These are phyloP conservation scores for Spinacia oleracea DNA, from an alignment of 179 eudicot genomes.

Conservation along the genomic window DNA sequence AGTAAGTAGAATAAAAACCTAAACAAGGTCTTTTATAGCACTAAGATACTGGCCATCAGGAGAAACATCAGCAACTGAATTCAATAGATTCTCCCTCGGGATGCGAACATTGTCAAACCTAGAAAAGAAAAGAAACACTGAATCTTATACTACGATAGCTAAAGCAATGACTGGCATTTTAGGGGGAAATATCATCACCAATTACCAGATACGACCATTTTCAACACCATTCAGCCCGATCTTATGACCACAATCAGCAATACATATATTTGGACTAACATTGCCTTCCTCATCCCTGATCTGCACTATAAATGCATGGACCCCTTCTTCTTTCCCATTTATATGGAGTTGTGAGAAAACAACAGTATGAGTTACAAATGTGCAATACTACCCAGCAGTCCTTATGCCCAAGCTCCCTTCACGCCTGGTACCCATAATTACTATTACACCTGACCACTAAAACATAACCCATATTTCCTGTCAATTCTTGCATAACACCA, in stretches of 20 bases:
- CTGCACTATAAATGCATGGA: conserved; percentile 92
- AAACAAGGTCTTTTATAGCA: conserved; percentile 81
- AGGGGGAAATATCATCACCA: not conserved
- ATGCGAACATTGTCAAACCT: conserved; percentile 94
- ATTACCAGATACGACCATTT: conserved; percentile 90
- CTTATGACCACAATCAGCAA: conserved; percentile 98
- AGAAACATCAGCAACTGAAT: conserved; percentile 94
- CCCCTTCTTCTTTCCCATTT: conserved; percentile 78
- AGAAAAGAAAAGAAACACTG: not conserved
- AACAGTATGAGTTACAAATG: conserved; percentile 73
- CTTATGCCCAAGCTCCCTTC: conserved; percentile 51
- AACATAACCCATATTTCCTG: not conserved
- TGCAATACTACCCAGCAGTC: conserved; percentile 64
- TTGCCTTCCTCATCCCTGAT: conserved; percentile 84
- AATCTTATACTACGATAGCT: not conserved
- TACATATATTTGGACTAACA: conserved; percentile 73
- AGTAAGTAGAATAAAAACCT: conserved; percentile 40
- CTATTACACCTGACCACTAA: not conserved
- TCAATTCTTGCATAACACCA: not conserved
- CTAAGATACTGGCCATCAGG: conserved; percentile 79
- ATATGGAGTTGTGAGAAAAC: conserved; percentile 89
- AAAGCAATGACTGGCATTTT: not conserved
- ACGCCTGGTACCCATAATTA: conserved; percentile 57
- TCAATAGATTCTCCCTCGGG: conserved; percentile 88
- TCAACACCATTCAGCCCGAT: conserved; percentile 97